phyloP scores from a whole-genome alignment of 78 protist genomes.

The Carpediemonas membranifera region DNA sequence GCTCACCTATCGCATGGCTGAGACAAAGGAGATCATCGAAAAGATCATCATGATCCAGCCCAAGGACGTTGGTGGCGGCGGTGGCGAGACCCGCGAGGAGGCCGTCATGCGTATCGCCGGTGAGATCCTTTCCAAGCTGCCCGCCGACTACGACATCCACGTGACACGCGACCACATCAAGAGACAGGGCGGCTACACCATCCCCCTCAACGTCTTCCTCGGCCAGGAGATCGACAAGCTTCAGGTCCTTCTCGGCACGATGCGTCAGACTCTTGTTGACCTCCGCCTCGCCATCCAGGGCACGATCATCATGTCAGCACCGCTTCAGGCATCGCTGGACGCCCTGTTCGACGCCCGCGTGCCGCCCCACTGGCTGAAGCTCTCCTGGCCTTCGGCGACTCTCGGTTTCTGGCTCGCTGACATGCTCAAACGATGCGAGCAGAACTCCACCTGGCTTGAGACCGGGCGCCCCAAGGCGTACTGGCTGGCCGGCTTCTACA shows the following conservation, averaged over 20 bases:
- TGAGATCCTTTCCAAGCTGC: constrained; percentile 52
- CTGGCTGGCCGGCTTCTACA: constrained; percentile 67
- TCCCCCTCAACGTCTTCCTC: constrained; percentile 60
- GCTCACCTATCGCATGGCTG: constrained; percentile 40
- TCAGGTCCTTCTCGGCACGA: constrained; percentile 18
- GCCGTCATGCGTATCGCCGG: constrained; percentile 30
- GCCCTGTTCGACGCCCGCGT: constrained; percentile 50
- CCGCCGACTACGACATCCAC: constrained; percentile 29
- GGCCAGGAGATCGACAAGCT: constrained; percentile 65
- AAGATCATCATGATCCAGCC: constrained; percentile 68
- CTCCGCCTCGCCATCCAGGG: constrained; percentile 66
- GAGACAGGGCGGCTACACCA: neutral
- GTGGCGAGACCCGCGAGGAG: constrained; percentile 58
- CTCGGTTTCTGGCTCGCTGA: constrained; percentile 59
- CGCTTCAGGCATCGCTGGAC: constrained; percentile 32
- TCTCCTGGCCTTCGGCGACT: constrained; percentile 49
- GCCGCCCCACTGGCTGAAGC: constrained; percentile 37
- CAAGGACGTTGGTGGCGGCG: constrained; percentile 42
- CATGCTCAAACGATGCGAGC: constrained; percentile 40
- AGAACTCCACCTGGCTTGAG: constrained; percentile 48
- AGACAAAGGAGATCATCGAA: constrained; percentile 24
- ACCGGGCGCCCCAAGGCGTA: constrained; percentile 44
- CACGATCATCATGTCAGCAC: constrained; percentile 54
- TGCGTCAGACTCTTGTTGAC: constrained; percentile 33
- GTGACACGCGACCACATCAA: constrained; percentile 19